Evolutionary conservation across 164 flowering plant species (phyloP).

Genomic region (Annona cherimola): DNA sequence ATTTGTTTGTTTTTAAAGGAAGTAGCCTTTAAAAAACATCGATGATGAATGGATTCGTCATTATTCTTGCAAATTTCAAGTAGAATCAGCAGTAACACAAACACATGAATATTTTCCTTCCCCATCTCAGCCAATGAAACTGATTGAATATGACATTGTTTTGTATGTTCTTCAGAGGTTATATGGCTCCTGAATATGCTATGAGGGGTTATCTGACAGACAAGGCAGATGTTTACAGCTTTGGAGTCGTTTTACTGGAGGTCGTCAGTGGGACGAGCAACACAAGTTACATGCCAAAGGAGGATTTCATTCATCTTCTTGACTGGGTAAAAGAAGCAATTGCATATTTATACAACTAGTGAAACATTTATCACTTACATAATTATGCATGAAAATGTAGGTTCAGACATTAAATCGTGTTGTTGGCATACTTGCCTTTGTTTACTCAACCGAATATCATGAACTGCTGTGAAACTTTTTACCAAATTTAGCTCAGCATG

Average conservation of each 20-base stretch:
- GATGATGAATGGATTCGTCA: neutral
- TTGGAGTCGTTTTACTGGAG: slow-evolving; percentile 69
- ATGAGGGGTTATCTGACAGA: slow-evolving; percentile 76
- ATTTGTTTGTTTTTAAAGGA: neutral
- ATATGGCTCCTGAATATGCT: slow-evolving; percentile 96
- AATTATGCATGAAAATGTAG: neutral
- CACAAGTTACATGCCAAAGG: slow-evolving; percentile 48
- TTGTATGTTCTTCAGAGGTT: slow-evolving; percentile 45
- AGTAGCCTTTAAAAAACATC: too few species aligned
- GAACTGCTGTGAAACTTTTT: too few species aligned
- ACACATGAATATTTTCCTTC: neutral
- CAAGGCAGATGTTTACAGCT: slow-evolving; percentile 91
- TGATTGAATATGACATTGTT: too few species aligned
- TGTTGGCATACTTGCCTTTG: too few species aligned
- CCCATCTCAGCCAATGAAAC: neutral
- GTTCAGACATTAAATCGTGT: neutral
- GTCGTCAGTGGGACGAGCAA: slow-evolving; percentile 81
- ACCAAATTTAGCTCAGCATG: too few species aligned
- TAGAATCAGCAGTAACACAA: neutral
- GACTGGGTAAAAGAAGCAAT: slow-evolving; percentile 56
- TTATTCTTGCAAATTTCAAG: neutral
- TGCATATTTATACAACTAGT: neutral
- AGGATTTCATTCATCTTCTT: slow-evolving; percentile 60
- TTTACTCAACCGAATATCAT: too few species aligned
- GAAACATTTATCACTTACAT: neutral